Evolutionary conservation across 305 asterid species (phyloP).

Genomic region (Ajuga reptans): DNA sequence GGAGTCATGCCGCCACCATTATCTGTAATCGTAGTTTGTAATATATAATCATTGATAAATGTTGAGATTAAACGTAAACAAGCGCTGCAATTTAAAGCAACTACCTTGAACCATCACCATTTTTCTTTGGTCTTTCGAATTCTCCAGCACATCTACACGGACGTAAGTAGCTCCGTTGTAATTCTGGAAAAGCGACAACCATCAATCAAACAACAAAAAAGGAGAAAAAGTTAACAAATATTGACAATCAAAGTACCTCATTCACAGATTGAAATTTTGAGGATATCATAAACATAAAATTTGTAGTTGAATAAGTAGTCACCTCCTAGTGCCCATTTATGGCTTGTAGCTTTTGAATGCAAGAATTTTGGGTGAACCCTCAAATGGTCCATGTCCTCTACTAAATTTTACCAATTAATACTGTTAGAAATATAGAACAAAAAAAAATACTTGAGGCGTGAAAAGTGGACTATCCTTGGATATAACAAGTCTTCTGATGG

Average conservation of each 20-base stretch:
- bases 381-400: constrained; percentile 70
- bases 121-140: constrained; percentile 34
- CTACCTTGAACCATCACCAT: constrained; percentile 70
- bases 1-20: constrained; percentile 85
- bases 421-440: no score
- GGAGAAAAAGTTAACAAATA: background rate
- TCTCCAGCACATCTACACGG: constrained; percentile 43
- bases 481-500: no score
- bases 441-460: no score
- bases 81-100: no score
- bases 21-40: constrained; percentile 33
- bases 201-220: background rate
- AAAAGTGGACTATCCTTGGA: no score
- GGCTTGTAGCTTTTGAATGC: constrained; percentile 92
- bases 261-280: constrained; percentile 28
- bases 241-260: constrained; percentile 38
- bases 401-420: background rate
- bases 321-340: constrained; percentile 88
- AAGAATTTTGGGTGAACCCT: constrained; percentile 78
- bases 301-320: background rate
- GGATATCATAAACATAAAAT: background rate
- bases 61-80: no score
- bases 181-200: constrained; percentile 22
- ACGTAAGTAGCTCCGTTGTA: constrained; percentile 66
- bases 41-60: no score